phyloP scores from a whole-genome alignment of 305 asterid species.

The Nicotiana rustica region DNA sequence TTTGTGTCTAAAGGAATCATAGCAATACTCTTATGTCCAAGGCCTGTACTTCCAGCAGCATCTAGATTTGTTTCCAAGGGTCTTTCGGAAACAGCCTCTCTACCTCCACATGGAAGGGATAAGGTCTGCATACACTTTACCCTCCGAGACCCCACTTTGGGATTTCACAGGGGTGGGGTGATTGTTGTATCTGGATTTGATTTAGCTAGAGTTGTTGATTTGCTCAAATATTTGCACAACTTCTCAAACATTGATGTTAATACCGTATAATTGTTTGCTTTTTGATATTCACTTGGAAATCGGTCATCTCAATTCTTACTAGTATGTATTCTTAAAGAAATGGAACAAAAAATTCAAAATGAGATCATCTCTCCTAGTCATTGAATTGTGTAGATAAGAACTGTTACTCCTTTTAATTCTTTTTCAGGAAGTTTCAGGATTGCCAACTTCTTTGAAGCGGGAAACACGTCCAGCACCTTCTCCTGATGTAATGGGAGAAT shows the following conservation, averaged over 20 bases:
- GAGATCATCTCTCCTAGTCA: background rate
- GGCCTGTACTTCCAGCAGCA: background rate
- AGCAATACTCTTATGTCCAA: constrained; percentile 15
- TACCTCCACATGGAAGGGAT: too few species aligned
- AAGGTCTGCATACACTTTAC: too few species aligned
- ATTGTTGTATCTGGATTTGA: background rate
- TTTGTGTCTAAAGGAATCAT: background rate
- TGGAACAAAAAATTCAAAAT: background rate
- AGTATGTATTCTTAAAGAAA: background rate
- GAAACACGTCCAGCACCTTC: constrained; percentile 57
- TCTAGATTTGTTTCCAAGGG: too few species aligned
- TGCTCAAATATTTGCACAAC: background rate
- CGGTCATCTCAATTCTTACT: background rate
- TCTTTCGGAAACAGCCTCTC: too few species aligned
- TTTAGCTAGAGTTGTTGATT: background rate
- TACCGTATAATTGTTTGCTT: background rate
- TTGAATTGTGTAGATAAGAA: constrained; percentile 2
- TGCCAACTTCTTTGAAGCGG: constrained; percentile 77
- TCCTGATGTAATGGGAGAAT: constrained; percentile 72
- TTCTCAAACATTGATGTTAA: background rate
- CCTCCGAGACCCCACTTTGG: too few species aligned
- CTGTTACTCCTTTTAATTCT: background rate
- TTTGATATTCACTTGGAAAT: background rate
- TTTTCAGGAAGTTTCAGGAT: constrained; percentile 82
- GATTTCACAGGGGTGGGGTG: too few species aligned